Base-by-base conservation (phyloP, 2,329 filamentous ascomycete genomes). In the Aspergillus sp. region DNA sequence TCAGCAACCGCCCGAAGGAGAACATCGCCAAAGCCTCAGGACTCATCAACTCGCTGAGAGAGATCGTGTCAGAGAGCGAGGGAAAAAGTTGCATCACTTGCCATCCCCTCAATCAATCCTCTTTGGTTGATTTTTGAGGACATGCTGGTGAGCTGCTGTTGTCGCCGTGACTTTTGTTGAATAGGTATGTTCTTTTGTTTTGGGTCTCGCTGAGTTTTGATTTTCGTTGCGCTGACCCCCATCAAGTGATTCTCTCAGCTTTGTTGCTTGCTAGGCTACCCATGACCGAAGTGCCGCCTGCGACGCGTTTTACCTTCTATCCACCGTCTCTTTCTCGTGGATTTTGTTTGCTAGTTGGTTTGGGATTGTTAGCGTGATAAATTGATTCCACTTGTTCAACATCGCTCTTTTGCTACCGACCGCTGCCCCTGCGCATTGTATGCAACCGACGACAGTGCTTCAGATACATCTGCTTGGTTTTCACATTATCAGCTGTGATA, bases 391-490 rank as follows among this genome's bases (percentile, higher is more conserved):
- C 34, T 39, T 53, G 42, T 39, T 53, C 22, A 43, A 47, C 51
- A 41, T 53, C 51, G 42, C 51, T 53, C 51, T 34, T 53, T 53
- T 52, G 38, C 39, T 48, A 22, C 24, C 12, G 20, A 11, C 45
- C 44, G 34, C 45, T 38, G 34, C 32, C 44, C 43, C 53, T 55
- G 56, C 56, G 56, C 56, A 56, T 53, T 24, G 41, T 53, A 32
- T 45, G 13, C 41, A 39, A 39, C 42, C 38, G 44, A 48, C 43
- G 68, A 64, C 52, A 68, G 64, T 55, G 69, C 62, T 48, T 62
- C 64, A 51, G 32, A 34, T 53, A 43, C 39, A 5, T n/a, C n/a
- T 12, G 26, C 36, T 43, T 44, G 4, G 50, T 34, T 5, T 52
- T 45, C 7, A 18, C 32, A 11, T 38, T 8, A 22, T 17, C 34